Percentiles rank a stretch among this genome's conserved stretches.
phyloP scores from a whole-genome alignment of 495 filamentous ascomycete species.

The Aspergillus ellipticus region DNA sequence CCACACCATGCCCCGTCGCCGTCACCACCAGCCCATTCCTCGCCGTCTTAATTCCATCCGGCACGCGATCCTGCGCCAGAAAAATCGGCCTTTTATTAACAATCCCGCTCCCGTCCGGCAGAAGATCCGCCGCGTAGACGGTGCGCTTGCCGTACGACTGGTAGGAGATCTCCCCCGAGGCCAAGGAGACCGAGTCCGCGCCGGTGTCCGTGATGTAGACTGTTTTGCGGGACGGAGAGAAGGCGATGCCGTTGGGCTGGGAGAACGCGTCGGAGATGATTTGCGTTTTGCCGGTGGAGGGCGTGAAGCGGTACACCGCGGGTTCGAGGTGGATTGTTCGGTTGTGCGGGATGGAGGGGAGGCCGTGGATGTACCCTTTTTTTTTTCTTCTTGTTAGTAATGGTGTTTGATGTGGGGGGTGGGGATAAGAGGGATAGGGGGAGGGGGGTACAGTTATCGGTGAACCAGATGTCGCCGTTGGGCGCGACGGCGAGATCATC shows the following conservation, averaged over 20 bases:
- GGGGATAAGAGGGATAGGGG: no score
- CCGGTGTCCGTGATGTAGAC: neutral
- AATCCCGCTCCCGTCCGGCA: slow-evolving; percentile 8
- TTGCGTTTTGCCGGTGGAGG: neutral
- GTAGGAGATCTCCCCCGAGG: neutral
- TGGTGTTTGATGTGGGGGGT: neutral
- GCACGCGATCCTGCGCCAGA: slow-evolving; percentile 13
- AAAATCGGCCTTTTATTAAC: slow-evolving; percentile 20
- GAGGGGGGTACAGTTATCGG: neutral
- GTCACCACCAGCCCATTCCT: slow-evolving; percentile 19
- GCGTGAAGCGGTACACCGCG: neutral
- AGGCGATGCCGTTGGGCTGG: neutral
- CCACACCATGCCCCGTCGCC: slow-evolving; percentile 15
- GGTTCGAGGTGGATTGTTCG: neutral
- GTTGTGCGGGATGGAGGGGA: neutral
- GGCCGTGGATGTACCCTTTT: neutral
- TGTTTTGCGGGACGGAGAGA: neutral
- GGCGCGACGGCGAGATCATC: neutral
- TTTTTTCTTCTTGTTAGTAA: neutral
- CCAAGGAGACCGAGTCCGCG: neutral
- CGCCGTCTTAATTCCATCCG: slow-evolving; percentile 24
- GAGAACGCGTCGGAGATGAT: neutral
- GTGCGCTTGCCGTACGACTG: neutral
- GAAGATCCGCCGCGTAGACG: slow-evolving; percentile 20
- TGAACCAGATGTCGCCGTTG: neutral